A percentile compares a stretch with the other conserved stretches of the same genome.
Evolutionary conservation across 1,284 basidiomycete species (phyloP).

Genomic region (Ustilago curta): DNA sequence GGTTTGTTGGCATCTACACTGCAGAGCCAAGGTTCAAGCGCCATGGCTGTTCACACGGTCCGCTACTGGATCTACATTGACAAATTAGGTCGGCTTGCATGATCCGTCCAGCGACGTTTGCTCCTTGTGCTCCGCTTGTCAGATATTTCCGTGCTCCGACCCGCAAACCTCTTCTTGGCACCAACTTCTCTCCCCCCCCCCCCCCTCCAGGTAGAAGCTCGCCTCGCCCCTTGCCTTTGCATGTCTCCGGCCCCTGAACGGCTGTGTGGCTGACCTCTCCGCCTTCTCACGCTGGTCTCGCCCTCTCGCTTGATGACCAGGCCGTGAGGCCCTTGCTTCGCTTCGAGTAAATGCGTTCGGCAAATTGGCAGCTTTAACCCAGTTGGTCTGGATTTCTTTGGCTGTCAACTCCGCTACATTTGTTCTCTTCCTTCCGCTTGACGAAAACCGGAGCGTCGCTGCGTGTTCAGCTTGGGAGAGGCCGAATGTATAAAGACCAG

Average conservation of each 20-base stretch:
- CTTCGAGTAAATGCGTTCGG: not conserved
- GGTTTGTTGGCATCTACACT: not conserved
- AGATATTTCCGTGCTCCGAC: constrained; percentile 22
- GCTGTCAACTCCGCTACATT: constrained; percentile 23
- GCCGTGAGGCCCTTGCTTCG: too few species aligned
- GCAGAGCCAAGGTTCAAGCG: constrained; percentile 19
- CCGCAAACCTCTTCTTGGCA: constrained; percentile 32
- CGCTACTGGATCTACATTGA: not conserved
- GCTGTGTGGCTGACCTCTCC: not conserved
- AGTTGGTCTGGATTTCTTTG: constrained; percentile 10
- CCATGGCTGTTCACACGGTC: constrained; percentile 13
- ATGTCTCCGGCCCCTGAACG: constrained; percentile 14
- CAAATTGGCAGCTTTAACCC: not conserved
- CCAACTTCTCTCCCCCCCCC: constrained; percentile 11
- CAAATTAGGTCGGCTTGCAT: constrained; percentile 18
- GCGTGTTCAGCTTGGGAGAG: constrained; percentile 6
- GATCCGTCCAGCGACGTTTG: constrained; percentile 9
- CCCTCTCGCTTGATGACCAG: too few species aligned
- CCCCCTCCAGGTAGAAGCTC: constrained; percentile 9
- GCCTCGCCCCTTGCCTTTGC: not conserved
- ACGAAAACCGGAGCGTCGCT: not conserved
- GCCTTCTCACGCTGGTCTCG: too few species aligned
- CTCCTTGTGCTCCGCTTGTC: constrained; percentile 8
- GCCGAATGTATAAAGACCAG: constrained; percentile 28
- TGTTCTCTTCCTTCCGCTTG: not conserved